These are phyloP conservation scores for Chlamydomonas schloesseri DNA, from an alignment of 139 green algal genomes.

Conservation along the genomic window DNA sequence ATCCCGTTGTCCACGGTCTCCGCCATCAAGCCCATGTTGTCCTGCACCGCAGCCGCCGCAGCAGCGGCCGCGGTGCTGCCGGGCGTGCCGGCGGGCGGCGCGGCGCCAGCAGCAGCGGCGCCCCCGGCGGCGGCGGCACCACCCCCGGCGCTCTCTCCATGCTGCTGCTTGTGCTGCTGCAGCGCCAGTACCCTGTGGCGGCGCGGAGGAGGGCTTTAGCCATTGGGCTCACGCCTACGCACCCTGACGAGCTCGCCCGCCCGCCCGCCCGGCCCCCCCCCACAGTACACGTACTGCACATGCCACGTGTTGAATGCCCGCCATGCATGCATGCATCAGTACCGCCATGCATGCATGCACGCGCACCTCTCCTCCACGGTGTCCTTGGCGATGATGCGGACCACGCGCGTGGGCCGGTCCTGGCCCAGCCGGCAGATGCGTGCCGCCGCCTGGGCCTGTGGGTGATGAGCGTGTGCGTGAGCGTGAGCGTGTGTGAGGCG, in stretches of 20 bases:
- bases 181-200: conserved; percentile 31
- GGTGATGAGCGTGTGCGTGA: background rate
- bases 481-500: background rate
- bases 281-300: too few relatives aligned
- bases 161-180: conserved; percentile 51
- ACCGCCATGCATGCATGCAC: too few relatives aligned
- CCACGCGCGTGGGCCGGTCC: conserved; percentile 59
- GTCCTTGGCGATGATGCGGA: conserved; percentile 52
- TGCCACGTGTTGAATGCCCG: too few relatives aligned
- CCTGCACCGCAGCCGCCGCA: too few relatives aligned
- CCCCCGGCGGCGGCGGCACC: background rate
- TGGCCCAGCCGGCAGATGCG: conserved; percentile 75
- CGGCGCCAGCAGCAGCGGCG: background rate
- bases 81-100: too few relatives aligned
- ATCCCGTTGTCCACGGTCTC: too few relatives aligned
- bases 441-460: conserved; percentile 70
- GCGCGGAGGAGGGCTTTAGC: background rate
- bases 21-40: too few relatives aligned
- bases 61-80: too few relatives aligned
- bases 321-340: too few relatives aligned
- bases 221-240: background rate
- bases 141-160: background rate
- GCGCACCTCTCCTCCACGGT: conserved; percentile 16
- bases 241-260: background rate
- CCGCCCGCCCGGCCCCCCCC: background rate